Percentiles rank a stretch among this genome's conserved stretches.
phyloP scores from a whole-genome alignment of 176 grass and related monocot species.

The Musa beccarii region DNA sequence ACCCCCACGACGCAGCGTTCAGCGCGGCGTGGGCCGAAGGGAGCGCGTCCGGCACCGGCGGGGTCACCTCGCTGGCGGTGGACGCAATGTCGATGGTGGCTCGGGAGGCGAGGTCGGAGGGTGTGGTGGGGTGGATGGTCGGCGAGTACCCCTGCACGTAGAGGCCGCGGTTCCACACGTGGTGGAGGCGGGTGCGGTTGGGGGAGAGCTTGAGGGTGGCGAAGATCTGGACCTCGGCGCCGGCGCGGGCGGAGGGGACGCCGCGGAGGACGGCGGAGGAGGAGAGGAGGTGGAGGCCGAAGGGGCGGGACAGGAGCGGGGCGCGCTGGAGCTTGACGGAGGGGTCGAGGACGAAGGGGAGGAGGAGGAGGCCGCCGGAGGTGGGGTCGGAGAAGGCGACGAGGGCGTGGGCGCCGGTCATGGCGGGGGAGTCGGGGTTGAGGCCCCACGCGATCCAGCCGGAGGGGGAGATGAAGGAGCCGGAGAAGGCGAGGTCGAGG shows the following conservation, averaged over 20 bases:
- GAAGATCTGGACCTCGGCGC: slow-evolving; percentile 56
- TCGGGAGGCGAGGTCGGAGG: slow-evolving; percentile 83
- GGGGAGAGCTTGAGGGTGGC: slow-evolving; percentile 57
- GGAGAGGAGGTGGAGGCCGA: slow-evolving; percentile 66
- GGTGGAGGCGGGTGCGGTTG: slow-evolving; percentile 70
- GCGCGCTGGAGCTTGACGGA: slow-evolving; percentile 71
- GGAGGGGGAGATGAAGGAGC: slow-evolving; percentile 85
- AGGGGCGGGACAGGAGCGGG: slow-evolving; percentile 59
- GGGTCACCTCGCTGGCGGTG: slow-evolving; percentile 51
- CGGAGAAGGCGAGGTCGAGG: slow-evolving; percentile 79
- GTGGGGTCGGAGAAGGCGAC: slow-evolving; percentile 77
- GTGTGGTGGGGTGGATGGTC: slow-evolving; percentile 67
- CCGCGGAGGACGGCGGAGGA: slow-evolving; percentile 42
- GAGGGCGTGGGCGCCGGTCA: slow-evolving; percentile 77
- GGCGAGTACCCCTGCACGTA: slow-evolving; percentile 98
- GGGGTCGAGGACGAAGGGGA: slow-evolving; percentile 67
- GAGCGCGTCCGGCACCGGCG: slow-evolving; percentile 13
- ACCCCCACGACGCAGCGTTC: slow-evolving; percentile 73
- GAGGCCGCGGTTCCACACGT: slow-evolving; percentile 87
- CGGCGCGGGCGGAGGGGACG: slow-evolving; percentile 41
- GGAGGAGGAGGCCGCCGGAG: slow-evolving; percentile 65
- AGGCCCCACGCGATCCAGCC: slow-evolving; percentile 92
- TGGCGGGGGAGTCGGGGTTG: slow-evolving; percentile 63
- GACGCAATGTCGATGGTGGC: slow-evolving; percentile 82
- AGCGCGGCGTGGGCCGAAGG: slow-evolving; percentile 54